Base-by-base conservation (phyloP, 1,284 basidiomycete genomes). In the Ustilago sp. region DNA sequence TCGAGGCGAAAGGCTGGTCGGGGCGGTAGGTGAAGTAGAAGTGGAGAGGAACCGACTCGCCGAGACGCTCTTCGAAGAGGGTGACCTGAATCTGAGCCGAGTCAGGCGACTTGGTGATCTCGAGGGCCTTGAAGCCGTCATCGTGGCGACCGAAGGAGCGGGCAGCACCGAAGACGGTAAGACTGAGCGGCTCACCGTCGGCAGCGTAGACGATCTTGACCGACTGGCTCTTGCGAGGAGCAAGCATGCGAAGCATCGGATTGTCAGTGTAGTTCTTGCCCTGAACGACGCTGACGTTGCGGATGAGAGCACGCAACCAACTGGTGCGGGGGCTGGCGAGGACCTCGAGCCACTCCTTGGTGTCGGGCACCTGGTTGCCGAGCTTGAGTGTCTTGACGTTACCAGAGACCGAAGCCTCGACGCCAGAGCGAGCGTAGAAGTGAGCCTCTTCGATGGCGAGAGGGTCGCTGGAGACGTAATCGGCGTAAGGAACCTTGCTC, bases 21-120 rank as follows among this genome's bases (percentile, higher is more conserved):
- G 95, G 94, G 82, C 92, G 91, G 88, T 98, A 98, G 74, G 89
- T 87, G 90, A 95, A 98, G 79, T 91, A 89, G 81, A 99, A 90
- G 59, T 88, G 86, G 41, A 99, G 91, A 13, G 95, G 94, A 28
- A 98, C 91, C 1, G 92, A 89, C 54, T 90, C 89, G 52, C 91
- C 91, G 31, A 88, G 89, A 59, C 94, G 92, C 80, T 95, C 94
- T 87, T 99, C 96, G 87, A 90, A 92, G 75, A 98, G 88, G 1
- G 90, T 91, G 63, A 97, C 89, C 59, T 90, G 87, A 87, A 98
- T 96, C 61, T 88, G 45, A 48, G 72, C 58, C 53, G 78, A 77
- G 41, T 61, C 73, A 45, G 68, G 47, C 50, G 68, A 65, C 60
- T 79, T 77, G 73, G 58, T 71, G 65, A 83, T 74, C 82, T 95